These are phyloP conservation scores for Chaetomiaceae sp. DNA, from an alignment of 2,329 filamentous ascomycete genomes.

Conservation along the genomic window DNA sequence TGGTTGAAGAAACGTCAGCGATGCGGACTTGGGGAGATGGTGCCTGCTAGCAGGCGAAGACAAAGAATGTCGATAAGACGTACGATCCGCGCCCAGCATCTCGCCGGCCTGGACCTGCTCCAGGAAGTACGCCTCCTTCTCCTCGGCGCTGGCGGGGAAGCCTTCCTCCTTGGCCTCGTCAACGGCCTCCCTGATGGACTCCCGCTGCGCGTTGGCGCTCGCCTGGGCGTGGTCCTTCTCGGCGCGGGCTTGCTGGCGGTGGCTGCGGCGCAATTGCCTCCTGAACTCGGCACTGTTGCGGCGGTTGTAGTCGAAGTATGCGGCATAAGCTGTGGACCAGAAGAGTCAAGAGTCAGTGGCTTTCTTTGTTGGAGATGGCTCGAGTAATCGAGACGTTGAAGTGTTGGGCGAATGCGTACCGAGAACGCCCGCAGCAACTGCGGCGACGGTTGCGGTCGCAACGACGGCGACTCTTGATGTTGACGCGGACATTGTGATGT, in stretches of 20 bases:
- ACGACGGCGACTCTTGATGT: constrained; percentile 52
- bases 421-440: constrained; percentile 53
- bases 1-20: neutral
- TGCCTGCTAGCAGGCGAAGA: neutral
- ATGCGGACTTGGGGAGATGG: too few relatives aligned
- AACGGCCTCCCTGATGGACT: constrained; percentile 69
- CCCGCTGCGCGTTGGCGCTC: constrained; percentile 61
- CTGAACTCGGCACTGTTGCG: constrained; percentile 62
- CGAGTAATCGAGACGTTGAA: neutral
- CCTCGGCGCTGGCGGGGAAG: constrained; percentile 84
- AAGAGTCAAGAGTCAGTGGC: constrained; percentile 2
- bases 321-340: constrained; percentile 51
- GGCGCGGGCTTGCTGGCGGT: constrained; percentile 64
- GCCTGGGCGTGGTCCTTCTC: constrained; percentile 69
- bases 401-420: constrained; percentile 40
- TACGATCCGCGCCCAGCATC: constrained; percentile 75
- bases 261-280: constrained; percentile 66
- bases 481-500: constrained; percentile 45
- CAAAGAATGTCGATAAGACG: constrained; percentile 29
- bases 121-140: constrained; percentile 96
- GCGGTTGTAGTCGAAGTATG: constrained; percentile 65
- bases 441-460: constrained; percentile 58
- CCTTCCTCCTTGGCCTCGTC: constrained; percentile 83
- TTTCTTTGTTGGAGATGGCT: neutral
- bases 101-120: constrained; percentile 89